These are phyloP conservation scores for Tylopilus intermedius DNA, from an alignment of 768 basidiomycete species.

Conservation along the genomic window DNA sequence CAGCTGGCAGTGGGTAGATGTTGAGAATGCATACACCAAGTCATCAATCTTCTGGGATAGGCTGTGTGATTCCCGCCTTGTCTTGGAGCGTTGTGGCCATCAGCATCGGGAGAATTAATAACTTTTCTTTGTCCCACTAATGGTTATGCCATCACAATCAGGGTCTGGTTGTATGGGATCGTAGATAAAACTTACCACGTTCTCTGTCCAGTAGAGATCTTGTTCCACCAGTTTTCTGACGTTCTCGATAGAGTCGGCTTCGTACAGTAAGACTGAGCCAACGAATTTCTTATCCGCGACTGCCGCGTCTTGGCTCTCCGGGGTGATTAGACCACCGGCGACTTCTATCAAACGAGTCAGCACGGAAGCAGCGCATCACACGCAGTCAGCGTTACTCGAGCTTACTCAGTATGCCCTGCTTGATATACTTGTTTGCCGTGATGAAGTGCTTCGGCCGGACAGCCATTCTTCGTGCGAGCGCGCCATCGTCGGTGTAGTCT, in stretches of 20 bases:
- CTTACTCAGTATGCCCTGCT: slow-evolving; percentile 50
- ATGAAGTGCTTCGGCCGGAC: slow-evolving; percentile 52
- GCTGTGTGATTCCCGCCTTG: slow-evolving; percentile 20
- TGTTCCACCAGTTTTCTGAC: slow-evolving; percentile 36
- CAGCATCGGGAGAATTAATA: slow-evolving; percentile 44
- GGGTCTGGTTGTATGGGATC: neutral
- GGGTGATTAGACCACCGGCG: slow-evolving; percentile 54
- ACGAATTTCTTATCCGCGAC: slow-evolving; percentile 51
- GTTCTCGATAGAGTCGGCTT: slow-evolving; percentile 49
- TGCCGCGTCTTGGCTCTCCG: slow-evolving; percentile 48
- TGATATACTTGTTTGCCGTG: slow-evolving; percentile 37
- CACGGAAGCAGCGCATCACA: slow-evolving; percentile 6
- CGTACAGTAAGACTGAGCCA: slow-evolving; percentile 53
- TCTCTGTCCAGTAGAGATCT: slow-evolving; percentile 40
- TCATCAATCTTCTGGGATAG: slow-evolving; percentile 20
- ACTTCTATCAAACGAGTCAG: slow-evolving; percentile 33
- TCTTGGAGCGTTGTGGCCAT: slow-evolving; percentile 35
- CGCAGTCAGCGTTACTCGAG: neutral
- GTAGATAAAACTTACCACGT: slow-evolving; percentile 35
- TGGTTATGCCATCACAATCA: neutral
- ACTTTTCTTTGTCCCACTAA: slow-evolving; percentile 56
- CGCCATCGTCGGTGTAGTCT: slow-evolving; percentile 56
- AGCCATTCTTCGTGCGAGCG: slow-evolving; percentile 50
- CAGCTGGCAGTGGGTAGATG: neutral
- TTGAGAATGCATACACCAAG: neutral